Evolutionary conservation across 1,139 yeast species (phyloP).

Genomic region (Candida sanyaensis): DNA sequence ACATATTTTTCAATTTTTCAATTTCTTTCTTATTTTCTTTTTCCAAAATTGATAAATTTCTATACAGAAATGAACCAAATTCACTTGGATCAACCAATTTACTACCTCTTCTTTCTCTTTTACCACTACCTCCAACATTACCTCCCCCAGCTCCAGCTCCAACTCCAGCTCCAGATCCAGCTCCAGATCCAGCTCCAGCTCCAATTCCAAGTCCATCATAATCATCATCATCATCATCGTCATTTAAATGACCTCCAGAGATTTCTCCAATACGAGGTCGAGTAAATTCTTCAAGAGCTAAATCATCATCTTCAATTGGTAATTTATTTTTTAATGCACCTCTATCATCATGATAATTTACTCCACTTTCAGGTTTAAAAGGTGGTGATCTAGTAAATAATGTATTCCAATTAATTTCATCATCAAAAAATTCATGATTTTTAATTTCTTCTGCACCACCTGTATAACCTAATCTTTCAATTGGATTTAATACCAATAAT

Average conservation of each 20-base stretch:
- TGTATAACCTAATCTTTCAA: slow-evolving; percentile 65
- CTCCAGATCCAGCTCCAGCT: slow-evolving; percentile 41
- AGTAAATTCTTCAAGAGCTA: slow-evolving; percentile 7
- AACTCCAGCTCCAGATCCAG: slow-evolving; percentile 34
- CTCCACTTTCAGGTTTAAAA: slow-evolving; percentile 90
- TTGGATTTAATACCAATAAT: slow-evolving; percentile 65
- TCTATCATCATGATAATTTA: slow-evolving; percentile 85
- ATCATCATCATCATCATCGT: too few species aligned
- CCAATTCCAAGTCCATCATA: too few species aligned
- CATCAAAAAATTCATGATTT: slow-evolving; percentile 69
- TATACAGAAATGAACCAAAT: slow-evolving; percentile 90
- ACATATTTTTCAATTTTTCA: slow-evolving; percentile 60
- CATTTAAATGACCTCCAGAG: slow-evolving; percentile 27
- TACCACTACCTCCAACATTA: slow-evolving; percentile 18
- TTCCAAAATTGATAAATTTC: slow-evolving; percentile 87
- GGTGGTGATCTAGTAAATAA: slow-evolving; percentile 77
- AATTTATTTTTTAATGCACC: slow-evolving; percentile 78
- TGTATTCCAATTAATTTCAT: slow-evolving; percentile 69
- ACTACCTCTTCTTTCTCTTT: slow-evolving; percentile 66
- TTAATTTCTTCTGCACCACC: slow-evolving; percentile 87
- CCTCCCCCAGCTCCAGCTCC: slow-evolving; percentile 33
- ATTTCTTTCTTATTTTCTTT: slow-evolving; percentile 94
- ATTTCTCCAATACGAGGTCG: not conserved
- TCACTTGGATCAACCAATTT: slow-evolving; percentile 74
- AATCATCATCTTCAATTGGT: slow-evolving; percentile 46